A percentile compares a stretch with the other conserved stretches of the same genome.
Evolutionary conservation across 2,329 filamentous ascomycete species (phyloP).

Genomic region (Hymenoscyphus scutula): DNA sequence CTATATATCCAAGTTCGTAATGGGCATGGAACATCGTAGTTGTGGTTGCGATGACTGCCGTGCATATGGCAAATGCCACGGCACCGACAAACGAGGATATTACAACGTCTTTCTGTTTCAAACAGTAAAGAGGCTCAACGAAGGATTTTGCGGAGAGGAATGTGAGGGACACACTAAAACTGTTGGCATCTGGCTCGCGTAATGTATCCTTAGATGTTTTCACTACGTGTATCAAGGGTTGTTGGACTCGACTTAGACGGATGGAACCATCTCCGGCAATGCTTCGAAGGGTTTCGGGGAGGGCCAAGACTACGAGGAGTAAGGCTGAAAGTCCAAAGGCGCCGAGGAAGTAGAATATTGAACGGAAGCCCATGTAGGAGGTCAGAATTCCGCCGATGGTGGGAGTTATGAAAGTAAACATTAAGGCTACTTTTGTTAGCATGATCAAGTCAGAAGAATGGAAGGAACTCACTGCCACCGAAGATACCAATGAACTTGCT

Average conservation of each 20-base stretch:
- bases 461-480: conserved; percentile 14
- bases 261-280: conserved; percentile 30
- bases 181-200: conserved; percentile 20
- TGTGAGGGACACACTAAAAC: conserved; percentile 37
- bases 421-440: conserved; percentile 34
- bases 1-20: conserved; percentile 14
- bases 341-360: conserved; percentile 51
- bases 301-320: conserved; percentile 33
- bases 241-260: conserved; percentile 38
- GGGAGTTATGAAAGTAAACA: conserved; percentile 41
- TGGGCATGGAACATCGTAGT: conserved; percentile 38
- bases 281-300: conserved; percentile 29
- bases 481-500: conserved; percentile 65
- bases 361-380: conserved; percentile 45
- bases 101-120: conserved; percentile 12
- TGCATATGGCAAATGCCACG: conserved; percentile 45
- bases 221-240: conserved; percentile 34
- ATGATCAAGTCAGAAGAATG: conserved; percentile 26
- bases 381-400: conserved; percentile 48
- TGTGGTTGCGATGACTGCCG: conserved; percentile 46
- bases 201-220: conserved; percentile 8
- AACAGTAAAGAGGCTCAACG: conserved; percentile 14
- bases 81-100: conserved; percentile 40
- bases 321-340: conserved; percentile 40
- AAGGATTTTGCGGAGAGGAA: conserved; percentile 37